phyloP scores from a whole-genome alignment of 805 yeast genomes.

The Kazachstania kunashirensis region DNA sequence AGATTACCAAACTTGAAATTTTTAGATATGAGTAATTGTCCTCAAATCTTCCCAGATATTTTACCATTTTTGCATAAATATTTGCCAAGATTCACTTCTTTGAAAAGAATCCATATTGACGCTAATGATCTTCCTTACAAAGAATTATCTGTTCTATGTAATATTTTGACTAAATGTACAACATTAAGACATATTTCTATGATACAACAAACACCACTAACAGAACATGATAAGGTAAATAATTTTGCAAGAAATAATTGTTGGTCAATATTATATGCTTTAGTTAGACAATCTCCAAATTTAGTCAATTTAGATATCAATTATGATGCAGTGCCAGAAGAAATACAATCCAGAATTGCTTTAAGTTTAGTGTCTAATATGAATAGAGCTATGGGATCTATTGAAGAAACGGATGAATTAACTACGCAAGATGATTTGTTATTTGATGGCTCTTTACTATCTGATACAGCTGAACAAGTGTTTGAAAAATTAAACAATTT shows the following conservation, averaged over 20 bases:
- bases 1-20: constrained; percentile 52
- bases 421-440: constrained; percentile 47
- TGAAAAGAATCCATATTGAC: constrained; percentile 63
- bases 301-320: constrained; percentile 63
- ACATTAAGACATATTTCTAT: constrained; percentile 60
- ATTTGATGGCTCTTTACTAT: constrained; percentile 64
- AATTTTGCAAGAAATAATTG: constrained; percentile 44
- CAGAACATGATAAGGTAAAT: neutral
- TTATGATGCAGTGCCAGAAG: constrained; percentile 46
- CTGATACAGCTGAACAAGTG: constrained; percentile 62
- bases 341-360: constrained; percentile 62
- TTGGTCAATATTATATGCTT: constrained; percentile 56
- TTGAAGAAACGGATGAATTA: constrained; percentile 27
- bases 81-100: constrained; percentile 55
- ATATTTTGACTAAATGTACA: constrained; percentile 63
- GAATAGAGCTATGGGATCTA: constrained; percentile 43
- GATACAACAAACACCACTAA: constrained; percentile 36
- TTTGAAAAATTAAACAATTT: constrained; percentile 34
- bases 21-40: constrained; percentile 65
- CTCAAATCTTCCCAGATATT: constrained; percentile 54
- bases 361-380: constrained; percentile 75
- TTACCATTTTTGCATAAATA: constrained; percentile 48
- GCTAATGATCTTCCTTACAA: constrained; percentile 49
- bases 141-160: constrained; percentile 51
- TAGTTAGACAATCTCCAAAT: constrained; percentile 52